Conservation (phyloP, 2,329 filamentous ascomycete genomes). For the Scolecobasidium constrictum region DNA sequence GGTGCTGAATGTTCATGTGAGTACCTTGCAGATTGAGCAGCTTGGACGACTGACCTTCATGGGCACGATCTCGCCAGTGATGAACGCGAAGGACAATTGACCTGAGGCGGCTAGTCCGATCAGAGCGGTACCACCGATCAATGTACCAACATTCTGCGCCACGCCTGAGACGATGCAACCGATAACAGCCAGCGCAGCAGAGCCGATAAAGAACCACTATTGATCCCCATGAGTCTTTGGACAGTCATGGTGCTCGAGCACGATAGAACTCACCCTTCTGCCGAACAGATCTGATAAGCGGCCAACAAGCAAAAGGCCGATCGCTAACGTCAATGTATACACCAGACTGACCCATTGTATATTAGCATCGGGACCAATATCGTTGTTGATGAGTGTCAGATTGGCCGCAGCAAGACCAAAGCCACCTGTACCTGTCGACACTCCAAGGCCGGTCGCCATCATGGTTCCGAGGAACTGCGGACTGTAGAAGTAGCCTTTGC, state of each 20-base stretch:
- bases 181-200: conserved; percentile 12
- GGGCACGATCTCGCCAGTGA: conserved; percentile 16
- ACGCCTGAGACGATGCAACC: conserved; percentile 10
- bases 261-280: neutral
- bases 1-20: conserved; percentile 12
- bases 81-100: conserved; percentile 14
- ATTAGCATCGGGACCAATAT: conserved; percentile 26
- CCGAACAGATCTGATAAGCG: conserved; percentile 6
- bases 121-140: conserved; percentile 14
- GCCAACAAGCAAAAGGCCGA: conserved; percentile 24
- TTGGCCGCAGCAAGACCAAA: conserved; percentile 8
- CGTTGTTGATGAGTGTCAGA: conserved; percentile 13
- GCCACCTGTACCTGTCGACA: neutral
- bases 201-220: conserved; percentile 11
- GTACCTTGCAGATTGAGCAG: neutral
- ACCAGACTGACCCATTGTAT: conserved; percentile 14
- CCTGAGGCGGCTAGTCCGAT: conserved; percentile 4
- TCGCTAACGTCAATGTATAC: conserved; percentile 5
- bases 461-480: conserved; percentile 4
- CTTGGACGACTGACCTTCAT: conserved; percentile 15
- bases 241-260: conserved; percentile 6
- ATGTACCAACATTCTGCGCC: conserved; percentile 12
- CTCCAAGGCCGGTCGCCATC: conserved; percentile 5
- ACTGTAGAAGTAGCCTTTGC: conserved; percentile 9
- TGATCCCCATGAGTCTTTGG: neutral